A percentile compares a stretch with the other conserved stretches of the same genome.
phyloP scores from a whole-genome alignment of 805 yeast genomes.

The Nakazawaea sp. region DNA sequence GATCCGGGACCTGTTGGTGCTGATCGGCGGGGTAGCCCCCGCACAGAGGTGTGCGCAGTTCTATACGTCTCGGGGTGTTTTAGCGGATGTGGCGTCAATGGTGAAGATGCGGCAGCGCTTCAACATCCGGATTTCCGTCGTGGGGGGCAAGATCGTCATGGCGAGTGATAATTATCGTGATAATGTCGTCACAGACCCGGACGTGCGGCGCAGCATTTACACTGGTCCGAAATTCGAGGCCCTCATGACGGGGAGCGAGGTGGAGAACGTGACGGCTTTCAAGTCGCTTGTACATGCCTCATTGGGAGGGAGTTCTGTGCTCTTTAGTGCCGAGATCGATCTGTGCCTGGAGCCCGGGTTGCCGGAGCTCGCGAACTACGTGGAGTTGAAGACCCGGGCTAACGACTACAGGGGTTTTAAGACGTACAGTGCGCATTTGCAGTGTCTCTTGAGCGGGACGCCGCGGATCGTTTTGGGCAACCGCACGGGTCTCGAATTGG shows the following conservation, averaged over 20 bases:
- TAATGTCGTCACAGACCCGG: constrained; percentile 1
- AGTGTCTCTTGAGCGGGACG: neutral
- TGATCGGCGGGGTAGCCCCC: neutral
- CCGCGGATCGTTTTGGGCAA: too few species aligned
- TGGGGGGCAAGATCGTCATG: constrained; percentile 5
- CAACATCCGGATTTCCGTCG: neutral
- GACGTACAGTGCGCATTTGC: neutral
- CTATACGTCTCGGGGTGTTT: constrained; percentile 5
- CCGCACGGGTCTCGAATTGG: too few species aligned
- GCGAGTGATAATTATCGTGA: constrained; percentile 3
- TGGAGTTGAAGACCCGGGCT: constrained; percentile 1
- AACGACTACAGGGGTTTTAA: neutral
- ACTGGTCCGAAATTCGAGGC: constrained; percentile 6
- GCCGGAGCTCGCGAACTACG: constrained; percentile 1
- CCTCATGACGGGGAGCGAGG: neutral
- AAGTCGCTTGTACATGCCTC: neutral
- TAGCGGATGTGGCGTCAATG: constrained; percentile 1
- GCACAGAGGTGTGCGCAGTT: neutral
- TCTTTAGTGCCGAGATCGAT: constrained; percentile 7
- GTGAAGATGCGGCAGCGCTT: neutral
- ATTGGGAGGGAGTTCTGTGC: neutral
- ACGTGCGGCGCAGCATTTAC: neutral
- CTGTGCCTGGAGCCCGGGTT: neutral
- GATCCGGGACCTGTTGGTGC: constrained; percentile 1
- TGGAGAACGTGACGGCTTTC: neutral